These are phyloP conservation scores for Phytophthora aleatoria DNA, from an alignment of 352 stramenopile genomes.

Conservation along the genomic window DNA sequence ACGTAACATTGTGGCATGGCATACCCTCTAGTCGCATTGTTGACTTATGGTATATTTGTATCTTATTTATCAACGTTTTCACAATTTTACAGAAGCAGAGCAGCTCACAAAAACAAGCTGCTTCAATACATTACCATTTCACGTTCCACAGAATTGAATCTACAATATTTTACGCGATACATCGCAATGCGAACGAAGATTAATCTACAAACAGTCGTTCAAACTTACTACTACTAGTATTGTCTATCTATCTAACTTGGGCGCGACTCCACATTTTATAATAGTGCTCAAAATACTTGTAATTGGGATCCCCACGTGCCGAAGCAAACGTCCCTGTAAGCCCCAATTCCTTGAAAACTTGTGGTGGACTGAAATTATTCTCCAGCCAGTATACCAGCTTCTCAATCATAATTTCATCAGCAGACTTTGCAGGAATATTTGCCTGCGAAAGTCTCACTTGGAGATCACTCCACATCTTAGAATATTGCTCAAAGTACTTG, in stretches of 20 bases:
- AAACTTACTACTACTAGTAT: no score
- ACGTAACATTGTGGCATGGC: no score
- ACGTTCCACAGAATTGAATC: no score
- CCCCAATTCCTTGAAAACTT: conserved; percentile 23
- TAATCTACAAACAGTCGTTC: no score
- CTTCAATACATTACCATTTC: no score
- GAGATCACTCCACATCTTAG: neutral
- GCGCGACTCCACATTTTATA: conserved; percentile 6
- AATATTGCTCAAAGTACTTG: neutral
- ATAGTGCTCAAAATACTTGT: conserved; percentile 22
- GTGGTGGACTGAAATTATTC: neutral
- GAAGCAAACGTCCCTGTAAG: conserved; percentile 12
- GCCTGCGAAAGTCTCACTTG: neutral
- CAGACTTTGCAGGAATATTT: neutral
- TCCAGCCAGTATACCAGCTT: neutral
- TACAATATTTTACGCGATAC: no score
- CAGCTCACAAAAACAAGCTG: no score
- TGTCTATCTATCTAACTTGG: neutral
- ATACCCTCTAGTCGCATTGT: no score
- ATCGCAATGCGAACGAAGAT: no score
- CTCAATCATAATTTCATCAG: neutral
- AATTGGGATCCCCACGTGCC: conserved; percentile 4
- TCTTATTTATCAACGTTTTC: no score
- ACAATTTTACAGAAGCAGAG: no score
- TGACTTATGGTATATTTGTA: no score